These are phyloP conservation scores for Rugosomyces carneus DNA, from an alignment of 1,284 basidiomycete genomes.

Conservation along the genomic window DNA sequence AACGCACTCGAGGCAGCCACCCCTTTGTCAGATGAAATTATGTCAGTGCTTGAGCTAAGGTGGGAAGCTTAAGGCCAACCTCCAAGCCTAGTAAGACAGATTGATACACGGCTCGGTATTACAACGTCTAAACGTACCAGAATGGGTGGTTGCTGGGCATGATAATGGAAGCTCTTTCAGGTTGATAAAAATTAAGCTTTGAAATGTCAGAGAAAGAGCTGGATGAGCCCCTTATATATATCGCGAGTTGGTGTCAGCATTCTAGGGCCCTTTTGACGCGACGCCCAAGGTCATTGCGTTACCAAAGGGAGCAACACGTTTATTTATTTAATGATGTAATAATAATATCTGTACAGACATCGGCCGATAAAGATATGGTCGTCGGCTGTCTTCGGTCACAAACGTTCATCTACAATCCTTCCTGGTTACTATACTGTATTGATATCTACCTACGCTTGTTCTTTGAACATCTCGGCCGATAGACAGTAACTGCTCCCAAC, in stretches of 20 bases:
- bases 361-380: conserved; percentile 8
- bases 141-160: conserved; percentile 48
- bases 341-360: too few relatives aligned
- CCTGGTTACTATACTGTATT: too few relatives aligned
- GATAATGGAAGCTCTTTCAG: conserved; percentile 12
- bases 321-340: conserved; percentile 11
- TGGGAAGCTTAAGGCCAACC: conserved; percentile 38
- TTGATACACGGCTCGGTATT: conserved; percentile 9
- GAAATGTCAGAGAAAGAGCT: conserved; percentile 10
- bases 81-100: conserved; percentile 51
- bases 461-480: too few relatives aligned
- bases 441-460: too few relatives aligned
- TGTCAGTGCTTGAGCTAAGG: conserved; percentile 5
- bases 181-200: conserved; percentile 13
- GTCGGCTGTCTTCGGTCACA: not conserved
- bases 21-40: conserved; percentile 35
- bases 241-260: conserved; percentile 2
- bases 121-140: conserved; percentile 40
- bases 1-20: conserved; percentile 71
- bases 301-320: conserved; percentile 8
- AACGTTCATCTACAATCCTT: too few relatives aligned
- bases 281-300: not conserved
- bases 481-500: too few relatives aligned
- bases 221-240: conserved; percentile 15
- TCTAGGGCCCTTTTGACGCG: not conserved